phyloP scores from a whole-genome alignment of 2,329 filamentous ascomycete species.

The Penicillium sp. region DNA sequence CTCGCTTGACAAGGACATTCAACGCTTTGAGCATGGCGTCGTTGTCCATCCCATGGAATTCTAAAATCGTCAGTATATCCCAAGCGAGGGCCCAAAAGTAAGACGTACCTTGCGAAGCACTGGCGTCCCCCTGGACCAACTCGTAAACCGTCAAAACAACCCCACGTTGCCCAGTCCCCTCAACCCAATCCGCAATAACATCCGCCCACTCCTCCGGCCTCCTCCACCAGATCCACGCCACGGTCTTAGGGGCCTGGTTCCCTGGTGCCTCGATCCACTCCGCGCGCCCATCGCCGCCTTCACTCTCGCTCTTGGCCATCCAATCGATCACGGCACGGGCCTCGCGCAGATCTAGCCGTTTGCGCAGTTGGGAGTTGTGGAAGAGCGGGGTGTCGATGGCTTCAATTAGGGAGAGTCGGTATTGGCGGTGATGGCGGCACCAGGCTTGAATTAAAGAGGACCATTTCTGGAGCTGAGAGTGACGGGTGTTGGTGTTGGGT shows the following conservation, averaged over 20 bases:
- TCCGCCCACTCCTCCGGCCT: conserved; percentile 88
- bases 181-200: conserved; percentile 72
- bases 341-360: conserved; percentile 52
- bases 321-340: conserved; percentile 55
- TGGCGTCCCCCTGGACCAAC: conserved; percentile 80
- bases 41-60: conserved; percentile 84
- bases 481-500: conserved; percentile 45
- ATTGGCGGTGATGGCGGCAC: conserved; percentile 74
- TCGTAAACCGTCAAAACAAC: conserved; percentile 91
- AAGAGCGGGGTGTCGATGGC: conserved; percentile 60
- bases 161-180: conserved; percentile 84
- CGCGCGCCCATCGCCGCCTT: conserved; percentile 47
- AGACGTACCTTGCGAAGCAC: conserved; percentile 61
- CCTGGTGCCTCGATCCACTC: conserved; percentile 58
- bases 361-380: conserved; percentile 46
- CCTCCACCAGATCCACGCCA: conserved; percentile 79
- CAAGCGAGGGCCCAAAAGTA: background rate
- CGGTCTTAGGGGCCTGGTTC: conserved; percentile 45
- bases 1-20: conserved; percentile 77
- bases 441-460: conserved; percentile 79
- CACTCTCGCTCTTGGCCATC: conserved; percentile 51
- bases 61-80: conserved; percentile 43
- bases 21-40: conserved; percentile 78
- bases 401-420: conserved; percentile 67
- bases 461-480: conserved; percentile 72